Base-by-base conservation (phyloP, 495 filamentous ascomycete species). In the Melanomma pulvis-pyrius region DNA sequence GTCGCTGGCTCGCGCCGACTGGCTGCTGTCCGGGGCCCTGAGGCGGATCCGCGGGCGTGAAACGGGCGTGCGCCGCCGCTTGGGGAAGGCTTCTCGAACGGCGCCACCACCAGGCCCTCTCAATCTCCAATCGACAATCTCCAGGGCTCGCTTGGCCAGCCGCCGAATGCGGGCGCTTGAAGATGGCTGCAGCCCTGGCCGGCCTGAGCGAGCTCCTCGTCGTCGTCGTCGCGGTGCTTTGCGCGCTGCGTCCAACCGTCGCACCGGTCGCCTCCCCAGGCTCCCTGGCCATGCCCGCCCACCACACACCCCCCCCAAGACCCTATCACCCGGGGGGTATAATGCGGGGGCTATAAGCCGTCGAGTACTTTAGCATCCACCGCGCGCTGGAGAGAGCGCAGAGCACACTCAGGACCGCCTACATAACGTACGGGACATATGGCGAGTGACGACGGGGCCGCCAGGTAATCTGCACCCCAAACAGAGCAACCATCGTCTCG, bases 291-390 rank as follows among this genome's bases (percentile, higher is more conserved):
- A 22, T 13, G 22, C 2, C 61, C 49, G 24, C 59, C 41, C n/a
- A n/a, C n/a, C n/a, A n/a, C n/a, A n/a, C n/a, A n/a, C n/a, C n/a
- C n/a, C n/a, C 65, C 19, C 46, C 51, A 58, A 63, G 51, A 63
- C 65, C 67, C 61, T 70, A 70, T 65, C 67, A 65, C 29, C 67
- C 61, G 61, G 67, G 54, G 28, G 54, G 19, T 61, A 61, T 70
- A 65, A 64, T 70, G 67, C 67, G 67, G 67, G 57, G 67, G 34
- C 28, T 61, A 70, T 61, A 70, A 44, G 47, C 56, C 58, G 47
- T 34, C 34, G 39, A 64, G n/a, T 60, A 65, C 53, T 61, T 65
- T 61, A 65, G 61, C 57, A 65, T 55, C 60, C 32, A 63, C 49
- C 28, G 28, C 44, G 46, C 62, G 25, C 36, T 24, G 32, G 51